Conservation (phyloP, 108 stramenopile genomes). For the Skeletonema marinoi region DNA sequence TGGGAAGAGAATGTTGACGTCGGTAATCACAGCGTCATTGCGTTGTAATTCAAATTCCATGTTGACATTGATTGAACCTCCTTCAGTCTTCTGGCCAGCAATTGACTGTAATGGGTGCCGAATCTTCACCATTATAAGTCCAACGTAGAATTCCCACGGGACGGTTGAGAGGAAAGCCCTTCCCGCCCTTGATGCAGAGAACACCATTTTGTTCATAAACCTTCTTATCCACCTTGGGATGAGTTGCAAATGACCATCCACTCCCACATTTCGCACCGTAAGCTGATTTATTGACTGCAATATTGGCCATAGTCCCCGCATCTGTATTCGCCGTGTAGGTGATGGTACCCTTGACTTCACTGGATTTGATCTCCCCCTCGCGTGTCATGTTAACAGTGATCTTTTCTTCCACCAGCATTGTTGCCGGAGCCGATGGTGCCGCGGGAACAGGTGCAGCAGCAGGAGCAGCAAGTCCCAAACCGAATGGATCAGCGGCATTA, state of each 20-base stretch:
- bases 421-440: slow-evolving; percentile 88
- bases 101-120: slow-evolving; percentile 94
- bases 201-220: slow-evolving; percentile 87
- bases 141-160: slow-evolving; percentile 95
- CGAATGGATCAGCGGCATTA: slow-evolving; percentile 52
- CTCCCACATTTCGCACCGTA: slow-evolving; percentile 54
- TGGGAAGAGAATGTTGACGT: slow-evolving; percentile 95
- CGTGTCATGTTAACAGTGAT: slow-evolving; percentile 87
- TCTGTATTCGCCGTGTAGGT: slow-evolving; percentile 97
- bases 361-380: slow-evolving; percentile 91
- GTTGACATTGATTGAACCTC: slow-evolving; percentile 93
- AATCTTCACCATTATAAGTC: slow-evolving; percentile 87
- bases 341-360: slow-evolving; percentile 96
- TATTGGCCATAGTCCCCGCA: slow-evolving; percentile 81
- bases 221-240: slow-evolving; percentile 97
- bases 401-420: slow-evolving; percentile 91
- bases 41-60: slow-evolving; percentile 94
- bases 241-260: slow-evolving; percentile 91
- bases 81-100: slow-evolving; percentile 99
- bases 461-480: slow-evolving; percentile 51
- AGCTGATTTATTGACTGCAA: slow-evolving; percentile 82
- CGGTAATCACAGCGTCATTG: slow-evolving; percentile 79
- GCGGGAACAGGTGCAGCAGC: slow-evolving; percentile 58
- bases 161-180: slow-evolving; percentile 93
- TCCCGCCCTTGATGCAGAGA: slow-evolving; percentile 91